These are phyloP conservation scores for Beauveria australis DNA, from an alignment of 2,329 filamentous ascomycete genomes.

Conservation along the genomic window DNA sequence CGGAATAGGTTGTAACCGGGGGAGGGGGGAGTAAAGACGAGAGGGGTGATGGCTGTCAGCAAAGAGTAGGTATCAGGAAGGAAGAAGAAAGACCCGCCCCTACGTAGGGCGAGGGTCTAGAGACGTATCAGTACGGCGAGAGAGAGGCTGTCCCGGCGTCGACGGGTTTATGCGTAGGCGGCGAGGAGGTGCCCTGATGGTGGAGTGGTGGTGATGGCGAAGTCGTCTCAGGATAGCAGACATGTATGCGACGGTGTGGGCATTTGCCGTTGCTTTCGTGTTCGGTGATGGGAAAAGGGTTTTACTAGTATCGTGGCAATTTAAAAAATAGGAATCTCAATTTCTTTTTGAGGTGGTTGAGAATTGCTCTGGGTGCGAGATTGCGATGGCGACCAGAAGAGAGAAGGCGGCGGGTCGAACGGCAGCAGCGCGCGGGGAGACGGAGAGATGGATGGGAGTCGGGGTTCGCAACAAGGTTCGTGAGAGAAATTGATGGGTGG, in stretches of 20 bases:
- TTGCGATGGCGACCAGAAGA: too few relatives aligned
- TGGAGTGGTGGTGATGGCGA: neutral
- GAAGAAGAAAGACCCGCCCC: neutral
- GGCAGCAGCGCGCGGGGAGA: too few relatives aligned
- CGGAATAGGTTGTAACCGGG: neutral
- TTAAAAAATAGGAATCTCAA: too few relatives aligned
- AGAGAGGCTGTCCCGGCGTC: neutral
- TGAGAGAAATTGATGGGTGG: too few relatives aligned
- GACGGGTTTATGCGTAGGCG: neutral
- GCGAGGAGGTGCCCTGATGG: neutral
- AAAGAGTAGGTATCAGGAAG: neutral
- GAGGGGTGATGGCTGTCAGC: neutral
- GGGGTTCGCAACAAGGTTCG: too few relatives aligned
- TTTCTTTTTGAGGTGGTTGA: too few relatives aligned
- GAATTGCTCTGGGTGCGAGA: too few relatives aligned
- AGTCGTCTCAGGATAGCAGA: slow-evolving; percentile 9
- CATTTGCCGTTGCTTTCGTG: neutral
- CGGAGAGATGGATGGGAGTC: too few relatives aligned
- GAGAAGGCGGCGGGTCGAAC: too few relatives aligned
- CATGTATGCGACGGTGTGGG: slow-evolving; percentile 5
- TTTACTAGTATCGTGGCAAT: too few relatives aligned
- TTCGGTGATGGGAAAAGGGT: neutral
- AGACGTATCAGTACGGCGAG: neutral
- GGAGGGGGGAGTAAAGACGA: neutral
- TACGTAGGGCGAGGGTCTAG: neutral